These are phyloP conservation scores for Oxyria digyna DNA, from an alignment of 148 eudicot genomes.

Conservation along the genomic window DNA sequence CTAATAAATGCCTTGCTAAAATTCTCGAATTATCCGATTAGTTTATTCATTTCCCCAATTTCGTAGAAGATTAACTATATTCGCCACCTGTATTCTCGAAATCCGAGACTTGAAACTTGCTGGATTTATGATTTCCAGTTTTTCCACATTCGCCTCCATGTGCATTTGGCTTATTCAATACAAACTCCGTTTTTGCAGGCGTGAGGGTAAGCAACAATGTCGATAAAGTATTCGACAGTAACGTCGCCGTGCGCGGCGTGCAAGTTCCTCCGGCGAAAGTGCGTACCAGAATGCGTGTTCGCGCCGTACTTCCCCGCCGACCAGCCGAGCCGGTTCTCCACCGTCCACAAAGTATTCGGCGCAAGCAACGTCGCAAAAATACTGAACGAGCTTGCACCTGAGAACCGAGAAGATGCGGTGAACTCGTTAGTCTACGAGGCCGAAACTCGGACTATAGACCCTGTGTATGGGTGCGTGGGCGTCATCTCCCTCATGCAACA, in stretches of 20 bases:
- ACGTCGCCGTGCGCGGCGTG: constrained; percentile 92
- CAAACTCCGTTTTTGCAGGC: neutral
- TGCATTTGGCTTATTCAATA: neutral
- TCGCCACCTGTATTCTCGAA: neutral
- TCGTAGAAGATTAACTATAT: neutral
- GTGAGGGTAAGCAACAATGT: neutral
- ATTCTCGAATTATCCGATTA: neutral
- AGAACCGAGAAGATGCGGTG: constrained; percentile 68
- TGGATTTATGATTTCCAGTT: neutral
- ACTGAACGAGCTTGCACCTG: constrained; percentile 36
- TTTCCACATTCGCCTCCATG: neutral
- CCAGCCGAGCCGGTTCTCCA: constrained; percentile 56
- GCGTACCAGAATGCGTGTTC: constrained; percentile 75
- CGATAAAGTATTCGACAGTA: constrained; percentile 37
- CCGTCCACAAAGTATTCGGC: constrained; percentile 76
- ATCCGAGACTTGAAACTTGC: neutral
- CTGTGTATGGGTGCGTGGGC: constrained; percentile 84
- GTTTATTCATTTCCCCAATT: neutral
- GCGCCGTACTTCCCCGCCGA: constrained; percentile 92
- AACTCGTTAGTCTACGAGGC: constrained; percentile 77
- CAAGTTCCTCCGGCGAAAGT: constrained; percentile 65
- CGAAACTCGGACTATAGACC: constrained; percentile 51
- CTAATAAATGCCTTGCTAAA: neutral
- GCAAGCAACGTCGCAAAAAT: constrained; percentile 78
- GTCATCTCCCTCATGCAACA: constrained; percentile 60